phyloP scores from a whole-genome alignment of 495 filamentous ascomycete genomes.

The Paragyromitra xinjiangensis region DNA sequence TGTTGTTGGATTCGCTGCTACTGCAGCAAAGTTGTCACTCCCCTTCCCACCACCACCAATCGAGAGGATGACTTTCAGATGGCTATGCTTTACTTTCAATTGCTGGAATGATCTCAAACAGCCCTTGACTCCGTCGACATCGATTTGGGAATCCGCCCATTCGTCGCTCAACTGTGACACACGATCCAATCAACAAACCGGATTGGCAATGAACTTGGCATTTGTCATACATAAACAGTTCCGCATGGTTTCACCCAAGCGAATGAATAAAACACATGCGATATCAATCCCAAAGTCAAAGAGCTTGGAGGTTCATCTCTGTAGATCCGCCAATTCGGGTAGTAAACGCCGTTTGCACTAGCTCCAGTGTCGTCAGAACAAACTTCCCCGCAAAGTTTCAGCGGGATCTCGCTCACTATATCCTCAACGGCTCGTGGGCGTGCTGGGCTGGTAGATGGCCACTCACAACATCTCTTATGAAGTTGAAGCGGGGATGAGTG shows the following conservation, averaged over 20 bases:
- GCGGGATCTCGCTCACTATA: constrained; percentile 48
- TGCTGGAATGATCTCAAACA: constrained; percentile 79
- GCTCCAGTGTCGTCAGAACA: constrained; percentile 34
- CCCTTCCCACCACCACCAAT: constrained; percentile 82
- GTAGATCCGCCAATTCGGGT: constrained; percentile 86
- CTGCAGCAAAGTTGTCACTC: constrained; percentile 78
- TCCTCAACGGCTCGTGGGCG: constrained; percentile 49
- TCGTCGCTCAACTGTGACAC: constrained; percentile 78
- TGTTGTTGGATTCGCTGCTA: constrained; percentile 69
- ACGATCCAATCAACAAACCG: constrained; percentile 38
- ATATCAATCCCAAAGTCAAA: constrained; percentile 72
- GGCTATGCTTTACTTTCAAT: constrained; percentile 77
- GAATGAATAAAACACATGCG: constrained; percentile 91
- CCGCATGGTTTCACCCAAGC: constrained; percentile 83
- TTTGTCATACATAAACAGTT: constrained; percentile 74
- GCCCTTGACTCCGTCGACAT: constrained; percentile 79
- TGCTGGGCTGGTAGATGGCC: constrained; percentile 35
- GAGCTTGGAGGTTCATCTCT: constrained; percentile 78
- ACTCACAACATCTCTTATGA: constrained; percentile 36
- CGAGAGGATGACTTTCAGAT: constrained; percentile 83
- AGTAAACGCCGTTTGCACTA: constrained; percentile 80
- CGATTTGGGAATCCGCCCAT: constrained; percentile 80
- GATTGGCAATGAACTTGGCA: constrained; percentile 57
- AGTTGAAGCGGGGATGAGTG: constrained; percentile 50
- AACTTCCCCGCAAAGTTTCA: constrained; percentile 7